A percentile compares a stretch with the other conserved stretches of the same genome.
phyloP scores from a whole-genome alignment of 129 eudicot species.

The Saussurea involucrata region DNA sequence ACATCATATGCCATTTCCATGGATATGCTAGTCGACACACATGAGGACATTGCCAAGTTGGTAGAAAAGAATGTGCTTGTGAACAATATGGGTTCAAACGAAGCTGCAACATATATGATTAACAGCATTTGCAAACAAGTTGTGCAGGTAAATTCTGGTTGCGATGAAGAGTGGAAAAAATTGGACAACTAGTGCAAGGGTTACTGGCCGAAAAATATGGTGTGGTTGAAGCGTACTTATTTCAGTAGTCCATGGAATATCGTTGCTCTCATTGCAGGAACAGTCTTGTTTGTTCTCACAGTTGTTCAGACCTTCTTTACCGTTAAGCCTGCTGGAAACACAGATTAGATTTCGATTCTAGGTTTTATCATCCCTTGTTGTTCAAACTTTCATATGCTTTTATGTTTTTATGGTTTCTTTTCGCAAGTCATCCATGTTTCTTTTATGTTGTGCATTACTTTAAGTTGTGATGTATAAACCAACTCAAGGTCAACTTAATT shows the following conservation, averaged over 20 bases:
- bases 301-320: conserved; percentile 19
- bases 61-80: background rate
- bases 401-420: too few relatives aligned
- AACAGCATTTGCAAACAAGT: conserved; percentile 7
- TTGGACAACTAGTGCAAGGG: background rate
- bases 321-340: background rate
- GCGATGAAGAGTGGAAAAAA: background rate
- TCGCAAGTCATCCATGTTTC: too few relatives aligned
- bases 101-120: conserved; percentile 1
- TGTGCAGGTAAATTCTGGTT: background rate
- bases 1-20: conserved; percentile 13
- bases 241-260: conserved; percentile 12
- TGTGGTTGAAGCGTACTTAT: conserved; percentile 3
- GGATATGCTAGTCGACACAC: conserved; percentile 7
- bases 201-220: background rate
- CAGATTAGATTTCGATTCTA: background rate
- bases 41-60: conserved; percentile 11
- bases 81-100: background rate
- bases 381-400: background rate
- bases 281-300: background rate
- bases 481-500: too few relatives aligned
- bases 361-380: background rate
- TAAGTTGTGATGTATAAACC: too few relatives aligned
- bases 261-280: conserved; percentile 2
- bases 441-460: background rate